Evolutionary conservation across 192 early-diverging fungal species (phyloP).

Genomic region (Gamsiella multidivaricata): DNA sequence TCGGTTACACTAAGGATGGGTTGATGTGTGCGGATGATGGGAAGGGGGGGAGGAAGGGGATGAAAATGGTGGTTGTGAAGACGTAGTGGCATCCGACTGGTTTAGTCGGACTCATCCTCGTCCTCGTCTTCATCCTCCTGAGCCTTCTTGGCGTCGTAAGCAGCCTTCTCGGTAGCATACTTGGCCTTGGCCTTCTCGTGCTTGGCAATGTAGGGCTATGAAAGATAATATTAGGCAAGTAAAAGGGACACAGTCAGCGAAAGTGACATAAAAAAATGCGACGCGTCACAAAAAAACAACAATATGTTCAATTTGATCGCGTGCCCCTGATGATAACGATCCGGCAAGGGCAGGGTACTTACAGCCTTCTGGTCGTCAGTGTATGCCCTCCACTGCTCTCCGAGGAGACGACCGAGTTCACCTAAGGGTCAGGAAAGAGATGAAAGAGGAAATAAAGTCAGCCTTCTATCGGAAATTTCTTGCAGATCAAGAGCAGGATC

Average conservation of each 20-base stretch:
- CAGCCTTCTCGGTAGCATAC: constrained; percentile 64
- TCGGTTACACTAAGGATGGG: no score
- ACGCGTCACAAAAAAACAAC: constrained; percentile 19
- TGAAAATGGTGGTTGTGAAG: neutral
- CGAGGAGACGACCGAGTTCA: constrained; percentile 77
- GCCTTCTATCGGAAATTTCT: neutral
- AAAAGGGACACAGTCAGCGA: neutral
- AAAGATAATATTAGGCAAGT: neutral
- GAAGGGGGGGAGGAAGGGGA: neutral
- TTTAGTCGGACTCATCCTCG: constrained; percentile 55
- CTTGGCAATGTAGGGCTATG: constrained; percentile 49
- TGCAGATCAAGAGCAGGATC: no score
- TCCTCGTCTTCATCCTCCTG: constrained; percentile 46
- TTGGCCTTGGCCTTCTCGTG: constrained; percentile 57
- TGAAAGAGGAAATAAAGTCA: neutral
- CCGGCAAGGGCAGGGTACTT: no score
- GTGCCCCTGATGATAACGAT: no score
- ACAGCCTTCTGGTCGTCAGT: constrained; percentile 51
- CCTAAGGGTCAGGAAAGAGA: constrained; percentile 12
- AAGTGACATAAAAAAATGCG: neutral
- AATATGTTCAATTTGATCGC: neutral
- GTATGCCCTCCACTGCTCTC: constrained; percentile 68
- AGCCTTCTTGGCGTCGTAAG: constrained; percentile 61
- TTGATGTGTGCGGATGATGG: neutral
- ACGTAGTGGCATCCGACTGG: no score